Evolutionary conservation across 305 asterid genomes (phyloP).

Genomic region (Fraxinus greggii): DNA sequence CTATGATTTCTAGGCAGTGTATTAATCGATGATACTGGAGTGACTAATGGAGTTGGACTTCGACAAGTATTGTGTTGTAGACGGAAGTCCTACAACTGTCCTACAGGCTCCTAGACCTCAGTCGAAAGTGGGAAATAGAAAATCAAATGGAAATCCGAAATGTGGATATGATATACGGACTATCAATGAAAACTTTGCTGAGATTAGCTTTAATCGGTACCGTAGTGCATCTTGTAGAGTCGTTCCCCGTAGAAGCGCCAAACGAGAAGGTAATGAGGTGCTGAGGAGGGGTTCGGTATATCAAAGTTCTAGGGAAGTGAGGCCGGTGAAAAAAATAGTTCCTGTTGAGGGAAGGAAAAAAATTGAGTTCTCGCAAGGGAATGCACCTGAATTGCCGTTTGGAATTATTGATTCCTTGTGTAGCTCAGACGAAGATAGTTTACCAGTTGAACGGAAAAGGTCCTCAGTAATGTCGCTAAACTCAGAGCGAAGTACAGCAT

Average conservation of each 20-base stretch:
- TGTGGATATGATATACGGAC: slow-evolving; percentile 35
- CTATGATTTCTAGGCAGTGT: slow-evolving; percentile 33
- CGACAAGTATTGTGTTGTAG: slow-evolving; percentile 80
- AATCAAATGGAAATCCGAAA: slow-evolving; percentile 41
- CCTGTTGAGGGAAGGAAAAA: slow-evolving; percentile 56
- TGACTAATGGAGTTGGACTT: slow-evolving; percentile 87
- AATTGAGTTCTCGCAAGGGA: slow-evolving; percentile 61
- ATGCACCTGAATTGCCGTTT: slow-evolving; percentile 39
- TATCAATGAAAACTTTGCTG: slow-evolving; percentile 40
- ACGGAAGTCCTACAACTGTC: slow-evolving; percentile 93
- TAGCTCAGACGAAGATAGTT: slow-evolving; percentile 58
- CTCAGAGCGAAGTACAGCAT: slow-evolving; percentile 41
- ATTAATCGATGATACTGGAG: slow-evolving; percentile 40
- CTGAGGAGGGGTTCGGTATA: slow-evolving; percentile 6
- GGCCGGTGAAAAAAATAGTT: slow-evolving; percentile 31
- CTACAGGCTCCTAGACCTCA: slow-evolving; percentile 56
- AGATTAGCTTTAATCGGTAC: slow-evolving; percentile 55
- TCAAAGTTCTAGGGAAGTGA: slow-evolving; percentile 29
- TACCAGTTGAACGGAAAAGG: slow-evolving; percentile 35
- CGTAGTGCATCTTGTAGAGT: slow-evolving; percentile 77
- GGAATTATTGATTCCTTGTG: slow-evolving; percentile 77
- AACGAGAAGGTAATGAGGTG: background rate
- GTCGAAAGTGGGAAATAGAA: slow-evolving; percentile 49
- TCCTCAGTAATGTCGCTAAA: slow-evolving; percentile 36
- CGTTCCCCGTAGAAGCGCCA: slow-evolving; percentile 35